These are phyloP conservation scores for Aureobasidium sp. DNA, from an alignment of 2,329 filamentous ascomycete species.

Conservation along the genomic window DNA sequence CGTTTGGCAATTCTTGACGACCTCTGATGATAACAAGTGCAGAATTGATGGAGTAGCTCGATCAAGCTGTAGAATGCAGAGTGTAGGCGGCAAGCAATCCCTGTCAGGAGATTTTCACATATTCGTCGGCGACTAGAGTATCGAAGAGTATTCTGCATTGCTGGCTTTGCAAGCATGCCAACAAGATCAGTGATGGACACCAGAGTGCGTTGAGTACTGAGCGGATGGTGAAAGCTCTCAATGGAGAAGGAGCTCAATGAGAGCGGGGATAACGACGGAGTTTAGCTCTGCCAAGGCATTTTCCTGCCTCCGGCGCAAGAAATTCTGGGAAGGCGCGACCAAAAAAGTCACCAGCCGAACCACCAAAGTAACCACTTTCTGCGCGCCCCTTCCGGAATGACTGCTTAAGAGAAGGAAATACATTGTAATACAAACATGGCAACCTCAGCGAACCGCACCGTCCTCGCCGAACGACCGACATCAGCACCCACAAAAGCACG, in stretches of 20 bases:
- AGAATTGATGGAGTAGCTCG: too few relatives aligned
- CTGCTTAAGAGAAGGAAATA: background rate
- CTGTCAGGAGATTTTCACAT: too few relatives aligned
- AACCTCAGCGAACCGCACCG: background rate
- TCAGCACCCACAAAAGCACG: constrained; percentile 3
- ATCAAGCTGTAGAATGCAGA: too few relatives aligned
- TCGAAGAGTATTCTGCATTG: too few relatives aligned
- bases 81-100: too few relatives aligned
- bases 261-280: background rate
- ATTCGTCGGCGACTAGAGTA: too few relatives aligned
- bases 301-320: constrained; percentile 1
- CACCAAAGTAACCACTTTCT: background rate
- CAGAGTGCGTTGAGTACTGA: background rate
- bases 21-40: too few relatives aligned
- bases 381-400: background rate
- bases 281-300: background rate
- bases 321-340: constrained; percentile 8
- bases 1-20: background rate
- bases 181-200: background rate
- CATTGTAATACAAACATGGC: background rate
- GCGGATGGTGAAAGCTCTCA: background rate
- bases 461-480: constrained; percentile 3
- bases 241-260: background rate
- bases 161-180: too few relatives aligned
- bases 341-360: background rate